These are phyloP conservation scores for Saturnispora kantuleensis DNA, from an alignment of 805 yeast genomes.

Conservation along the genomic window DNA sequence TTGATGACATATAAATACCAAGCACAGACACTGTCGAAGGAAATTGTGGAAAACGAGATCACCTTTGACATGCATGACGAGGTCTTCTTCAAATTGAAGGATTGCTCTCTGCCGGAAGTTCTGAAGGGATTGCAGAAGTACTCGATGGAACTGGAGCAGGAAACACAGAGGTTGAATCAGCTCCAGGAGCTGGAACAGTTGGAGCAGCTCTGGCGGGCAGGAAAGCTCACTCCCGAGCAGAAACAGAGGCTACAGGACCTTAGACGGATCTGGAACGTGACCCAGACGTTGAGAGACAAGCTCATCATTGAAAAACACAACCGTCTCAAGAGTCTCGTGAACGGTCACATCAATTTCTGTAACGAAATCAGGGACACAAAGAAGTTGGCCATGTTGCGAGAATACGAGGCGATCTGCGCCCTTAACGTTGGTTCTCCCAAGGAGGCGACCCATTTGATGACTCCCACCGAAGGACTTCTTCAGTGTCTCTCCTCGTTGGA, in stretches of 20 bases:
- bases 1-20: constrained; percentile 20
- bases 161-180: constrained; percentile 4
- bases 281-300: constrained; percentile 7
- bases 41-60: constrained; percentile 19
- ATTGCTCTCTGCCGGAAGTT: constrained; percentile 21
- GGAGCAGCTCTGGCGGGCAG: constrained; percentile 2
- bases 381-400: constrained; percentile 5
- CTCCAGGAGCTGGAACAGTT: constrained; percentile 6
- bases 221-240: constrained; percentile 2
- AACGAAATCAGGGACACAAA: constrained; percentile 7
- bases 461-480: constrained; percentile 46
- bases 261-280: constrained; percentile 5
- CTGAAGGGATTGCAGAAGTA: constrained; percentile 13
- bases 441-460: constrained; percentile 25
- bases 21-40: constrained; percentile 18
- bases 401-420: constrained; percentile 8
- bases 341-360: constrained; percentile 8
- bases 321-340: constrained; percentile 4
- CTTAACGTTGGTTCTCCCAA: constrained; percentile 5
- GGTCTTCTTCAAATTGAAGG: constrained; percentile 19
- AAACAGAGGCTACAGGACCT: constrained; percentile 6
- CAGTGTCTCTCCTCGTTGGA: constrained; percentile 34
- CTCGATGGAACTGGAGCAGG: constrained; percentile 3
- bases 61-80: constrained; percentile 21
- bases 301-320: constrained; percentile 5